These are phyloP conservation scores for Niebla homalea DNA, from an alignment of 495 filamentous ascomycete genomes.

Conservation along the genomic window DNA sequence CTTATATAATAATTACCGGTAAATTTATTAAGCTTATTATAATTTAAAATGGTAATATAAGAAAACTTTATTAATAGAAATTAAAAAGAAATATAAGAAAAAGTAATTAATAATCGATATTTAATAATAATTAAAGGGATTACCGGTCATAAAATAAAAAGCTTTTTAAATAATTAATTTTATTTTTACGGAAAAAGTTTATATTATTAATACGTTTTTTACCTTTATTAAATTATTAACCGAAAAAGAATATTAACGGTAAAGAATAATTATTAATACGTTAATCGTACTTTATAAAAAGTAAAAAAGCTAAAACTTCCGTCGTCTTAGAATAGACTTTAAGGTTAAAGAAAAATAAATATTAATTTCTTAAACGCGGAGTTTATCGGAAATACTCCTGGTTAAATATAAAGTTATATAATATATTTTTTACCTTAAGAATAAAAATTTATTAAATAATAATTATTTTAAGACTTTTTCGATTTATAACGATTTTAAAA, in stretches of 20 bases:
- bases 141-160: neutral
- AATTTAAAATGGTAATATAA: neutral
- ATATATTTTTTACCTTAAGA: too few species aligned
- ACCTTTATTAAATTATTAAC: conserved; percentile 4
- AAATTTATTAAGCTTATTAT: neutral
- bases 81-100: conserved; percentile 16
- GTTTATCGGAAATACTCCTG: too few species aligned
- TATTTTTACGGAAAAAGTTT: conserved; percentile 3
- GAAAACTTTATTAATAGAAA: neutral
- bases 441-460: too few species aligned
- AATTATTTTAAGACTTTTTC: too few species aligned
- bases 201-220: conserved; percentile 5
- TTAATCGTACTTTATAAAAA: too few species aligned
- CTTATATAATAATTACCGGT: neutral
- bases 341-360: too few species aligned
- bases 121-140: conserved; percentile 18
- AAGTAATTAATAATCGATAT: conserved; percentile 23
- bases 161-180: neutral
- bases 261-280: conserved; percentile 3
- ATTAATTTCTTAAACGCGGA: too few species aligned
- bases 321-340: too few species aligned
- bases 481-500: conserved; percentile 1
- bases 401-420: too few species aligned
- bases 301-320: too few species aligned
- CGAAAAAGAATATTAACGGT: conserved; percentile 1